Conservation (phyloP, 306 rosid species). For the Hippophae gyantsensis region DNA sequence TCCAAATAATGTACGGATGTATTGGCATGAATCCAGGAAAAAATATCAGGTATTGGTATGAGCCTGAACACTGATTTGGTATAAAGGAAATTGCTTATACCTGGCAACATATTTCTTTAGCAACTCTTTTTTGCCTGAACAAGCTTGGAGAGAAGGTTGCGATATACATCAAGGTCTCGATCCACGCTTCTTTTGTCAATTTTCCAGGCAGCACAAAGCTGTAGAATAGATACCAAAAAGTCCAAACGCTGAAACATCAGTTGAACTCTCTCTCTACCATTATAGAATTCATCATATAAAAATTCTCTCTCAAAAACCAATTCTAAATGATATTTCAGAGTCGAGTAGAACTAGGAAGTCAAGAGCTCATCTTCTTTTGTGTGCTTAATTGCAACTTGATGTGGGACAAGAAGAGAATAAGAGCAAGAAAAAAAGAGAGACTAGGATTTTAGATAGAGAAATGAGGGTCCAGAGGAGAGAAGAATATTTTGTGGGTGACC, state of each 20-base stretch:
- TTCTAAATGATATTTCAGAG: background rate
- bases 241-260: slow-evolving; percentile 7
- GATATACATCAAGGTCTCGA: slow-evolving; percentile 93
- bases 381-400: too few species aligned
- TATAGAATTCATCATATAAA: too few species aligned
- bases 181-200: slow-evolving; percentile 79
- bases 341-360: too few species aligned
- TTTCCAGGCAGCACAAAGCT: slow-evolving; percentile 75
- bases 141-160: slow-evolving; percentile 86
- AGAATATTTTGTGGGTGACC: too few species aligned
- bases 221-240: slow-evolving; percentile 25
- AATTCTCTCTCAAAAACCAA: background rate
- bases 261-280: background rate
- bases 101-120: slow-evolving; percentile 87
- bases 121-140: slow-evolving; percentile 90
- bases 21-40: too few species aligned
- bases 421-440: too few species aligned
- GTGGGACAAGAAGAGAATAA: too few species aligned
- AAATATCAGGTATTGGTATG: too few species aligned
- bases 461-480: too few species aligned
- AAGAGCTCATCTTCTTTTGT: too few species aligned
- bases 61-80: background rate
- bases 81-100: slow-evolving; percentile 33
- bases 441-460: too few species aligned
- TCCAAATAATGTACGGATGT: too few species aligned